A percentile compares a stretch with the other conserved stretches of the same genome.
These are phyloP conservation scores for Aristolochia californica DNA, from an alignment of 164 flowering plant genomes.

Conservation along the genomic window DNA sequence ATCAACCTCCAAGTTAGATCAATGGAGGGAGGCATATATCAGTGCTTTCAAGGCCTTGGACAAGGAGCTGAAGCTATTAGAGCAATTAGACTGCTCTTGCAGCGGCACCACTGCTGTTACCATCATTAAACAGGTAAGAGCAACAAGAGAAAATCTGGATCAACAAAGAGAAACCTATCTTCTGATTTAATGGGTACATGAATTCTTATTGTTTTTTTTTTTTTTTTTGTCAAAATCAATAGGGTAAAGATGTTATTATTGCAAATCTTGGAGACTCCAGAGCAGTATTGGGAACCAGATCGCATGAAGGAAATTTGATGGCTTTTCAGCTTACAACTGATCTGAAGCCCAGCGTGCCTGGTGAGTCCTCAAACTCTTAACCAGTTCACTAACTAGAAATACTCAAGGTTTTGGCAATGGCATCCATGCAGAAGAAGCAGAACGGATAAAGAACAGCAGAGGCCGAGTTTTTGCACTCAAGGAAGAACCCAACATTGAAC, in stretches of 20 bases:
- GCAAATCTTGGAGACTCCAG: slow-evolving; percentile 92
- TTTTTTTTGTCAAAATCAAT: slow-evolving; percentile 1
- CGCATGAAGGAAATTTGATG: slow-evolving; percentile 27
- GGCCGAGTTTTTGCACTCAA: slow-evolving; percentile 55
- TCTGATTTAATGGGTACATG: neutral
- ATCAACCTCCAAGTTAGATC: slow-evolving; percentile 15
- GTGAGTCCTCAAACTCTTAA: slow-evolving; percentile 20
- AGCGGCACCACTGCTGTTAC: slow-evolving; percentile 83
- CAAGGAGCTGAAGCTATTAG: slow-evolving; percentile 67
- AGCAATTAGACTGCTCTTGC: slow-evolving; percentile 40
- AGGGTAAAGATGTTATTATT: slow-evolving; percentile 59
- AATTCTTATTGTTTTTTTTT: neutral
- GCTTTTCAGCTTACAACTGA: slow-evolving; percentile 77
- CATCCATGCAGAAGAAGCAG: slow-evolving; percentile 53
- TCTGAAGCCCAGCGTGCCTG: slow-evolving; percentile 54
- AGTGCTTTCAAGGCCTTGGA: slow-evolving; percentile 69
- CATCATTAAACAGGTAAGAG: slow-evolving; percentile 51
- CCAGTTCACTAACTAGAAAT: neutral
- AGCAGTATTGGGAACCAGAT: slow-evolving; percentile 59
- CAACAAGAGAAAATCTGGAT: neutral
- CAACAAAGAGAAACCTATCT: neutral
- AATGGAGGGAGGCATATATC: slow-evolving; percentile 52
- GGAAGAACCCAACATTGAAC: slow-evolving; percentile 46
- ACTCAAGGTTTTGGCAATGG: neutral
- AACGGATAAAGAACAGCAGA: slow-evolving; percentile 50